phyloP scores from a whole-genome alignment of 208 protist genomes.

The Wallacemonas rigidus region DNA sequence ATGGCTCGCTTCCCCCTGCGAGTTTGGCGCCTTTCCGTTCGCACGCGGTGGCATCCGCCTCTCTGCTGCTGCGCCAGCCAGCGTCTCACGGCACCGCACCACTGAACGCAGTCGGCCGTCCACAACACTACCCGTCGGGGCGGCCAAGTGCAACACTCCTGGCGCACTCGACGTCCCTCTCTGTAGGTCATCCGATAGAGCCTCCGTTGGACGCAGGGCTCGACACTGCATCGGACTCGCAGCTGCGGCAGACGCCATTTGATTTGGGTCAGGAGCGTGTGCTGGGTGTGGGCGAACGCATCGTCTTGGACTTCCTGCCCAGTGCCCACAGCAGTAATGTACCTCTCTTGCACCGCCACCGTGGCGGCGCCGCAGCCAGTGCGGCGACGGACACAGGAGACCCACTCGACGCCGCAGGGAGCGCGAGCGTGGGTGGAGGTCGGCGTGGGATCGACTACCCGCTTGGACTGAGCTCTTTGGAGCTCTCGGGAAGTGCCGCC shows the following conservation, averaged over 20 bases:
- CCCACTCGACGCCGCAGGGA: no score
- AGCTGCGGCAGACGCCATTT: background rate
- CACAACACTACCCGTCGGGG: no score
- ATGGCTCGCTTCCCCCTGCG: background rate
- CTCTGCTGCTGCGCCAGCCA: no score
- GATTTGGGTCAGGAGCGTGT: slow-evolving; percentile 6
- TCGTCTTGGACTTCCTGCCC: background rate
- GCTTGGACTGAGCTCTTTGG: background rate
- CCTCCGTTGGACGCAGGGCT: slow-evolving; percentile 4
- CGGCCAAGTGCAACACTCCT: background rate
- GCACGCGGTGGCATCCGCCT: no score
- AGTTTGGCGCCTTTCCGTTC: no score
- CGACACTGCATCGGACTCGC: background rate
- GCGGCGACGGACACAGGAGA: background rate
- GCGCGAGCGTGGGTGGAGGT: no score
- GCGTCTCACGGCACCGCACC: no score
- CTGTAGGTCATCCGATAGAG: background rate
- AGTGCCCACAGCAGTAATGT: background rate
- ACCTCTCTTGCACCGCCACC: no score
- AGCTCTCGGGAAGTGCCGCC: slow-evolving; percentile 10
- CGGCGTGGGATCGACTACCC: background rate
- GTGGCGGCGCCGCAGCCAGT: no score
- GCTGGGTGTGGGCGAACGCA: background rate
- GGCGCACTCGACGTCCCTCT: slow-evolving; percentile 13
- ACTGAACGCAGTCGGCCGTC: no score